A percentile compares a stretch with the other conserved stretches of the same genome.
phyloP scores from a whole-genome alignment of 805 yeast species.

The Metschnikowia kunwiensis region DNA sequence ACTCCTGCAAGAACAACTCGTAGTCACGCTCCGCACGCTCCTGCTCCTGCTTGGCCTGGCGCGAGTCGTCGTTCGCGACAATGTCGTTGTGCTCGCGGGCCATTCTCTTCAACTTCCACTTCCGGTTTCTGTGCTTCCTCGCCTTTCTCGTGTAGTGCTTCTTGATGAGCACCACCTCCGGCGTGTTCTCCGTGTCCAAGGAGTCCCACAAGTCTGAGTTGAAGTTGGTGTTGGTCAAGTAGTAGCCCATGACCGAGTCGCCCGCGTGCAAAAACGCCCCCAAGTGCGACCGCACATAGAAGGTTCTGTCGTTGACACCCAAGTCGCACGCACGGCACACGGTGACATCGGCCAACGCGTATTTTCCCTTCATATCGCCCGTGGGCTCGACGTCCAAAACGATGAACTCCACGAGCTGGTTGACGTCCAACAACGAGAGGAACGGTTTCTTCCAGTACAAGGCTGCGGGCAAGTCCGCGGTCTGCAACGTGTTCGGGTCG shows the following conservation, averaged over 20 bases:
- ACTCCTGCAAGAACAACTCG: constrained; percentile 92
- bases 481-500: constrained; percentile 78
- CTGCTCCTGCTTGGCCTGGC: constrained; percentile 81
- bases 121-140: constrained; percentile 71
- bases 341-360: constrained; percentile 84
- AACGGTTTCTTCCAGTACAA: constrained; percentile 85
- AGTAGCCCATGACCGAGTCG: constrained; percentile 92
- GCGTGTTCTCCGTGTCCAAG: constrained; percentile 57
- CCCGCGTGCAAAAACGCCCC: constrained; percentile 97
- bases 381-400: constrained; percentile 94
- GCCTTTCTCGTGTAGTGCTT: constrained; percentile 80
- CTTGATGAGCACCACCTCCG: constrained; percentile 88
- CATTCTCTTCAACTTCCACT: constrained; percentile 95
- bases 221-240: constrained; percentile 77
- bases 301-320: constrained; percentile 81
- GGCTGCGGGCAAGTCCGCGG: constrained; percentile 66
- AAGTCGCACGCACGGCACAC: constrained; percentile 86
- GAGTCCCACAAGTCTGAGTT: constrained; percentile 84
- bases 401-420: constrained; percentile 78
- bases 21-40: constrained; percentile 93
- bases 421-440: constrained; percentile 66
- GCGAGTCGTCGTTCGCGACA: constrained; percentile 64
- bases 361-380: constrained; percentile 71
- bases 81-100: constrained; percentile 91
- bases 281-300: constrained; percentile 82